Percentiles rank a stretch among this genome's conserved stretches.
phyloP scores from a whole-genome alignment of 1,139 yeast genomes.

The Saccharomyces pastorianus region DNA sequence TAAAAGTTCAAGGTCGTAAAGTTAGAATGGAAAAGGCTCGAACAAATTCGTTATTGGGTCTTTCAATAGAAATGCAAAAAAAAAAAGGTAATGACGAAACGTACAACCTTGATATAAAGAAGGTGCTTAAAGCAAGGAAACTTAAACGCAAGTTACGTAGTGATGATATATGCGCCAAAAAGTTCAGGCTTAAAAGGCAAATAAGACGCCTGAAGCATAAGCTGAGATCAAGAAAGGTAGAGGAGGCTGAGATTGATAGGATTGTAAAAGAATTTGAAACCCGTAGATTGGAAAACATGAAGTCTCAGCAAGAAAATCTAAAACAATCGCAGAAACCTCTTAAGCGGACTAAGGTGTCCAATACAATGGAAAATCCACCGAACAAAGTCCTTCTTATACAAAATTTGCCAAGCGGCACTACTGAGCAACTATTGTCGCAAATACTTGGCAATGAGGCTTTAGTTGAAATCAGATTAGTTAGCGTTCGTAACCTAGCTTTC shows the following conservation, averaged over 20 bases:
- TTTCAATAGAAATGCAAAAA: constrained; percentile 7
- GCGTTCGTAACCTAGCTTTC: constrained; percentile 64
- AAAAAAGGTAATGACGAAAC: not conserved
- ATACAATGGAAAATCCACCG: constrained; percentile 41
- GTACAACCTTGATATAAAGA: constrained; percentile 16
- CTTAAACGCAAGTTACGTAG: constrained; percentile 11
- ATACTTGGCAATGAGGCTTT: constrained; percentile 45
- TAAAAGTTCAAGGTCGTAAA: constrained; percentile 46
- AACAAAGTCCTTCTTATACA: constrained; percentile 65
- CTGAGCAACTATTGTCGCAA: constrained; percentile 35
- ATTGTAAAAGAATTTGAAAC: constrained; percentile 8
- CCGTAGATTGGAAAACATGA: not conserved
- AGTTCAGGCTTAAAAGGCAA: constrained; percentile 20
- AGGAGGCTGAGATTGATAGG: constrained; percentile 11
- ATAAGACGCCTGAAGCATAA: constrained; percentile 20
- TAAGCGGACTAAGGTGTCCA: constrained; percentile 30
- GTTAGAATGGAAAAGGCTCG: constrained; percentile 41
- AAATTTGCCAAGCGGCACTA: constrained; percentile 44
- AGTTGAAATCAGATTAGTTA: constrained; percentile 56
- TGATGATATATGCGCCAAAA: constrained; percentile 12
- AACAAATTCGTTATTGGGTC: constrained; percentile 26
- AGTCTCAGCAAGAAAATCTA: constrained; percentile 15
- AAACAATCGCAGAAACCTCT: constrained; percentile 24
- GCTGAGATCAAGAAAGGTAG: constrained; percentile 17
- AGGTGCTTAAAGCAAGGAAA: constrained; percentile 13